phyloP scores from a whole-genome alignment of 2,329 filamentous ascomycete genomes.

The Daldinia eschscholtzii region DNA sequence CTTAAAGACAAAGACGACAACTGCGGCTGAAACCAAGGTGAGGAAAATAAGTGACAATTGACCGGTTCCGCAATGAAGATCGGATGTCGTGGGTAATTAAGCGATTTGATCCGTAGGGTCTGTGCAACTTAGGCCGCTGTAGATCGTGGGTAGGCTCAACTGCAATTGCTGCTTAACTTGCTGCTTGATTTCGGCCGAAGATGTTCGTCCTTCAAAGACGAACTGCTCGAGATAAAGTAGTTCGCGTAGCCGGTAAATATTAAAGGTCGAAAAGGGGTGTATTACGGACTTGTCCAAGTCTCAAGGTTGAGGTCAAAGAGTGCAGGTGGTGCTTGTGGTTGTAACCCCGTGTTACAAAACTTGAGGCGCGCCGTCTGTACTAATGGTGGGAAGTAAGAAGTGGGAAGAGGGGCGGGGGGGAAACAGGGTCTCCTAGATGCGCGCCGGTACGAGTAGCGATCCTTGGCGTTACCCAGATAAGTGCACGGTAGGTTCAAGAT shows the following conservation, averaged over 20 bases:
- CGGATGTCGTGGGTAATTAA: conserved; percentile 25
- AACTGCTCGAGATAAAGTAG: conserved; percentile 18
- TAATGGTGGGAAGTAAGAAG: conserved; percentile 11
- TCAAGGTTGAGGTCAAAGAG: conserved; percentile 40
- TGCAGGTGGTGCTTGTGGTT: conserved; percentile 24
- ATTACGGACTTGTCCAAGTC: conserved; percentile 11
- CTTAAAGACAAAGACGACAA: conserved; percentile 45
- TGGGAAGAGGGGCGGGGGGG: conserved; percentile 2
- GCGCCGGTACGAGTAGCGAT: conserved; percentile 33
- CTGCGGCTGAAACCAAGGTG: conserved; percentile 15
- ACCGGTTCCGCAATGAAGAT: conserved; percentile 38
- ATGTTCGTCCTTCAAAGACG: conserved; percentile 11
- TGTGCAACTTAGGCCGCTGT: conserved; percentile 22
- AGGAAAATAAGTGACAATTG: conserved; percentile 29
- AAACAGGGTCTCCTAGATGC: conserved; percentile 29
- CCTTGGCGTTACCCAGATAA: conserved; percentile 13
- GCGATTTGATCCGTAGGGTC: conserved; percentile 34
- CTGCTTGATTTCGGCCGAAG: conserved; percentile 20
- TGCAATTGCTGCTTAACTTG: conserved; percentile 24
- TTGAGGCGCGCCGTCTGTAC: conserved; percentile 40
- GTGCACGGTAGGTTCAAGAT: conserved; percentile 15
- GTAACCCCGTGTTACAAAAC: conserved; percentile 45
- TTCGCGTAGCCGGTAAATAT: conserved; percentile 29
- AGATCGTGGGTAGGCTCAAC: conserved; percentile 25
- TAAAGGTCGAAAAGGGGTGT: conserved; percentile 34